Conservation (phyloP, 768 basidiomycete species). For the Mycena leptocephala region DNA sequence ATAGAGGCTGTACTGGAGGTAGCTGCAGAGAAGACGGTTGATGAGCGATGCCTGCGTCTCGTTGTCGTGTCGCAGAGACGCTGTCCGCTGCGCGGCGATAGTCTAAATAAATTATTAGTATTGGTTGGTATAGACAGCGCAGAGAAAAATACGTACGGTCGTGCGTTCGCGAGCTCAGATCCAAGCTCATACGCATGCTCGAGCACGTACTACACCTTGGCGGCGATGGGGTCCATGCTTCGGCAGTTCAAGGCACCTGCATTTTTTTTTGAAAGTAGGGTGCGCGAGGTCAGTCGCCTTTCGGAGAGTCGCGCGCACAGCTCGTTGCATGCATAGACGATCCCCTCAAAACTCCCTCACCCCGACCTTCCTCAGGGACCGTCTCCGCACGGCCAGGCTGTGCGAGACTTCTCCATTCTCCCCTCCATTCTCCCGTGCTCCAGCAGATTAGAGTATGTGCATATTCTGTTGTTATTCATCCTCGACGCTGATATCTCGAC, state of each 20-base stretch:
- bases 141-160: constrained; percentile 73
- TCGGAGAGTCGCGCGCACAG: too few relatives aligned
- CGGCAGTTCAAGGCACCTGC: constrained; percentile 87
- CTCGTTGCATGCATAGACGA: too few relatives aligned
- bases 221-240: constrained; percentile 94
- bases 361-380: too few relatives aligned
- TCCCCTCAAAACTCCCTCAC: too few relatives aligned
- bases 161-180: constrained; percentile 83
- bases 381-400: too few relatives aligned
- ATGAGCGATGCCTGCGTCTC: constrained; percentile 94
- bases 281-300: constrained; percentile 82
- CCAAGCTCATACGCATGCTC: constrained; percentile 90
- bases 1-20: constrained; percentile 91
- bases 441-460: too few relatives aligned
- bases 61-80: constrained; percentile 90
- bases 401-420: too few relatives aligned
- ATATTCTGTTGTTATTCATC: too few relatives aligned
- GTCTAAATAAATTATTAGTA: constrained; percentile 42
- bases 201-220: constrained; percentile 95
- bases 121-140: neutral
- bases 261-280: constrained; percentile 86
- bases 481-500: too few relatives aligned
- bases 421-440: too few relatives aligned
- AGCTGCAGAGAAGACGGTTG: constrained; percentile 93
- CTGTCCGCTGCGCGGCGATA: constrained; percentile 94